Evolutionary conservation across 345 rosid species (phyloP), one percentile per base, ranked within the genome.

Genomic region (Nasturtium officinale): DNA sequence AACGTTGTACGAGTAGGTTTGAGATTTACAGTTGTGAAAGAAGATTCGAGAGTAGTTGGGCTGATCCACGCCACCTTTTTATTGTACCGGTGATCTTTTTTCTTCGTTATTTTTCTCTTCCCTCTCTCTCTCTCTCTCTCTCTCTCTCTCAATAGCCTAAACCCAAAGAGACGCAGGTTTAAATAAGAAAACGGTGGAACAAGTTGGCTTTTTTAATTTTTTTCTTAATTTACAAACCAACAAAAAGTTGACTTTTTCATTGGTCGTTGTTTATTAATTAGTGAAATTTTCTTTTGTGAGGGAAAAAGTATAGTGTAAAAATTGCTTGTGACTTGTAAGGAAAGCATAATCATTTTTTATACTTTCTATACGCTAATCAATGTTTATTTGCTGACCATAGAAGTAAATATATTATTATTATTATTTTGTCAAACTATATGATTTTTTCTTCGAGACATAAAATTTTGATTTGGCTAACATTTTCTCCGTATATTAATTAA

Each of bases 161-260:
- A 50, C 5, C 23, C 9, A 40, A 33, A 23, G 30, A 71, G 61
- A 60, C 60, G 60, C 35, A 61, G 45, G 64, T 61, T 78, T 78
- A 73, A 47, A 73, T 62, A 61, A 72, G 64, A 62, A 62, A 45
- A 23, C 73, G 62, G 75, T 68, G 67, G 61, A 50, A 51, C 25
- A 23, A 35, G 48, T 37, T 48, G 3, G 13, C 25, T 25, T 60
- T 23, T 30, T 15, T 32, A 6, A 1, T 8, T 32, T 29, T 7
- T 23, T 23, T 23, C 25, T 23, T 23, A 23, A 23, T 23, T 23
- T 1, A 23, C 25, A 1, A 23, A 23, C 25, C 25, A 23, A 23
- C 25, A 23, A 23, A 38, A 38, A 9, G 43, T 42, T 42, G 46
- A 15, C 46, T 42, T 54, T 10, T 25, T 15, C 5, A 57, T 16